Evolutionary conservation across 2,329 filamentous ascomycete species (phyloP).

Genomic region (Onygenales sp.): DNA sequence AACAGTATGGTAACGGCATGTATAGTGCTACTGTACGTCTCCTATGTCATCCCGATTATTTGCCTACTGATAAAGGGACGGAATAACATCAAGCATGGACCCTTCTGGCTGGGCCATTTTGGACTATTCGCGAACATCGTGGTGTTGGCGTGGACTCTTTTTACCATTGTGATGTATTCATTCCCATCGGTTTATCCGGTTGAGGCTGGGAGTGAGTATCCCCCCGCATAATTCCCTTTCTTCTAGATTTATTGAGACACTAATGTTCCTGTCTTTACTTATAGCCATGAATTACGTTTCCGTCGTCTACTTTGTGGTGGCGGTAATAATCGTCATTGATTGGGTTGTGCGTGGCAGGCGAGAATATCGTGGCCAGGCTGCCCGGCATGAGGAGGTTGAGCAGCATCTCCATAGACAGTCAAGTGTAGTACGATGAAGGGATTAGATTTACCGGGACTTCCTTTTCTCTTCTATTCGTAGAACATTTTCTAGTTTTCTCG

Average conservation of each 20-base stretch:
- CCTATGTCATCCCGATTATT: constrained; percentile 38
- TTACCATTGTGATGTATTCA: constrained; percentile 40
- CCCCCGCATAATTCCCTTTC: background rate
- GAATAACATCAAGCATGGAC: constrained; percentile 35
- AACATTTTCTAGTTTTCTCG: no score
- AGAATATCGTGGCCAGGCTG: constrained; percentile 20
- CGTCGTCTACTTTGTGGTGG: constrained; percentile 26
- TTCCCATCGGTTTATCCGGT: constrained; percentile 30
- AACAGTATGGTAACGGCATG: constrained; percentile 36
- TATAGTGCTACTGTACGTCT: constrained; percentile 39
- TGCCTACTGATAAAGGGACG: constrained; percentile 38
- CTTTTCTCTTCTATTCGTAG: no score
- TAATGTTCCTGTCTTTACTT: background rate
- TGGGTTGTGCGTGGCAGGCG: constrained; percentile 25
- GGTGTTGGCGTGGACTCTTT: constrained; percentile 38
- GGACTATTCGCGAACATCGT: constrained; percentile 36
- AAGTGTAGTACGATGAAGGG: background rate
- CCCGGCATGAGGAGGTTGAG: constrained; percentile 15
- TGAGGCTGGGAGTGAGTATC: constrained; percentile 22
- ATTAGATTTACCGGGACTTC: no score
- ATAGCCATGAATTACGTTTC: constrained; percentile 36
- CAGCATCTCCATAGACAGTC: background rate
- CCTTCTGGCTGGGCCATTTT: constrained; percentile 39
- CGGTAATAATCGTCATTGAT: constrained; percentile 25
- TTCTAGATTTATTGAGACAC: background rate